A percentile compares a stretch with the other conserved stretches of the same genome.
Evolutionary conservation across 768 basidiomycete species (phyloP).

Genomic region (Kwoniella botswanensis): DNA sequence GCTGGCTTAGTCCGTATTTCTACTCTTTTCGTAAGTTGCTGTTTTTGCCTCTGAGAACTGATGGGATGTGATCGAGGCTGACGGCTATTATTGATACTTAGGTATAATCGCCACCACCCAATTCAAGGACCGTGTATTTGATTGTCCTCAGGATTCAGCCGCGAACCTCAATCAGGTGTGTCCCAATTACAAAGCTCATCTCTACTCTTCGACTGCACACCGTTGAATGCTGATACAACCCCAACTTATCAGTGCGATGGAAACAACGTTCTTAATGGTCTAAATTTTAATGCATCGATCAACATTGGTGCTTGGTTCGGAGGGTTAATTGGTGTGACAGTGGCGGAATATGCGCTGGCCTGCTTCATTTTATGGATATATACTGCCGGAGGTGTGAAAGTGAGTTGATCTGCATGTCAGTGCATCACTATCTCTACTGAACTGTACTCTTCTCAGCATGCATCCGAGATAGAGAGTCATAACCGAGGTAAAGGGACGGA

Average conservation of each 20-base stretch:
- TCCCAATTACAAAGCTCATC: too few species aligned
- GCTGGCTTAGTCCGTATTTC: slow-evolving; percentile 60
- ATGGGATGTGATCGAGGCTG: neutral
- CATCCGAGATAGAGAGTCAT: slow-evolving; percentile 48
- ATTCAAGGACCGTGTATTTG: slow-evolving; percentile 57
- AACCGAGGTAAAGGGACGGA: slow-evolving; percentile 43
- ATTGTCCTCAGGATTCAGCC: slow-evolving; percentile 47
- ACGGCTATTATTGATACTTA: neutral
- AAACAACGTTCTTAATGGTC: slow-evolving; percentile 58
- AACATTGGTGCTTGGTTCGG: slow-evolving; percentile 50
- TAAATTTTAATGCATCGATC: slow-evolving; percentile 51
- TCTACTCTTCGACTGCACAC: neutral
- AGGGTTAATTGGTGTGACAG: slow-evolving; percentile 51
- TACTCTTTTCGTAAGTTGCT: slow-evolving; percentile 56
- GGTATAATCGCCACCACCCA: slow-evolving; percentile 59
- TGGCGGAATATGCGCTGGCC: slow-evolving; percentile 54
- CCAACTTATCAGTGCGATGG: slow-evolving; percentile 54
- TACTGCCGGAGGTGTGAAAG: slow-evolving; percentile 57
- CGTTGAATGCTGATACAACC: neutral
- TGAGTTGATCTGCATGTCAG: neutral
- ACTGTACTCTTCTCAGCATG: slow-evolving; percentile 36
- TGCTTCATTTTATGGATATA: slow-evolving; percentile 54
- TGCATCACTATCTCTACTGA: neutral
- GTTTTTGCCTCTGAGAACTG: neutral
- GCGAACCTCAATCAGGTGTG: slow-evolving; percentile 40